A percentile compares a stretch with the other conserved stretches of the same genome.
Conservation (phyloP, 2,329 filamentous ascomycete species). For the Pseudopithomyces chartarum region DNA sequence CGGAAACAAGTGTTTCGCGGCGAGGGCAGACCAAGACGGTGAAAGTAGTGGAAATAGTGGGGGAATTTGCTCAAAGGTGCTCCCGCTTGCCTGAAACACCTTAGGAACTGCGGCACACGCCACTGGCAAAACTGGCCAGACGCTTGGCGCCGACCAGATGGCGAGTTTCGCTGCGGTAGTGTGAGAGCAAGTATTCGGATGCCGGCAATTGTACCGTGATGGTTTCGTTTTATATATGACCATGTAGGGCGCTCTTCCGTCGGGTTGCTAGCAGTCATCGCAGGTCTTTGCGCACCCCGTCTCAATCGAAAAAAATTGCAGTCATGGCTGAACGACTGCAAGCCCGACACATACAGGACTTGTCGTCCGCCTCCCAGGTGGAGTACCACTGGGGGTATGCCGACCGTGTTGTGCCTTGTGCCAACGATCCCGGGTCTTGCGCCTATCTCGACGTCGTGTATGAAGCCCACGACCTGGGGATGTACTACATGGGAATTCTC, state of each 20-base stretch:
- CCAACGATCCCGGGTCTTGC: conserved; percentile 62
- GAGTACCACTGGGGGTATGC: conserved; percentile 63
- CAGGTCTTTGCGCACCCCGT: conserved; percentile 1
- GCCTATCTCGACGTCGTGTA: conserved; percentile 63
- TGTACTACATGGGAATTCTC: conserved; percentile 62
- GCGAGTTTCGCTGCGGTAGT: background rate
- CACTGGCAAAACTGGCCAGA: background rate
- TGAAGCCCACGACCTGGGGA: conserved; percentile 57
- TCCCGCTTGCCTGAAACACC: conserved; percentile 19
- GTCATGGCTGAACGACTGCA: conserved; percentile 22
- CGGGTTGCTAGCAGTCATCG: background rate
- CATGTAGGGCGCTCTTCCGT: background rate
- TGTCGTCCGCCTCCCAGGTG: conserved; percentile 43
- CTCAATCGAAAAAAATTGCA: background rate
- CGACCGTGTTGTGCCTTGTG: conserved; percentile 60
- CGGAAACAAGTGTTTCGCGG: conserved; percentile 13
- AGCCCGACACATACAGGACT: conserved; percentile 52
- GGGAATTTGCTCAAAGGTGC: conserved; percentile 39
- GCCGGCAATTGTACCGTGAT: background rate
- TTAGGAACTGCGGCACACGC: background rate
- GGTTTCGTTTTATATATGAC: background rate
- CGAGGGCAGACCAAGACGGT: conserved; percentile 10
- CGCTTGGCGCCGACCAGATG: conserved; percentile 2
- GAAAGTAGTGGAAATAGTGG: conserved; percentile 25
- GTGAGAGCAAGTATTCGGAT: background rate